A percentile compares a stretch with the other conserved stretches of the same genome.
Conservation (phyloP, 73 alveolate genomes). For the Paramecium sexaurelia region DNA sequence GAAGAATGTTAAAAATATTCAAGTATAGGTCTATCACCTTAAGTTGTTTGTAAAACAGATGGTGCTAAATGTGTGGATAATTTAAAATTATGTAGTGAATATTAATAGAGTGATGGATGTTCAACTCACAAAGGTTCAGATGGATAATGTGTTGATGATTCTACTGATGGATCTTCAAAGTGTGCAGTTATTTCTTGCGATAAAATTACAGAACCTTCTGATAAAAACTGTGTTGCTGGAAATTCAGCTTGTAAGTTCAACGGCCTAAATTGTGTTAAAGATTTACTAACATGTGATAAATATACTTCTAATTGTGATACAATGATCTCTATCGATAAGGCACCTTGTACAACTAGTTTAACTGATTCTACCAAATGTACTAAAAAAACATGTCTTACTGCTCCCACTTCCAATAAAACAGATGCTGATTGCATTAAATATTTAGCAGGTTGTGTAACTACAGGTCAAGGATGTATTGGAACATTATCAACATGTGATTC, state of each 20-base stretch:
- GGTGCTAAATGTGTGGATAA: neutral
- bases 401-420: neutral
- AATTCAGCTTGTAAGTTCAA: neutral
- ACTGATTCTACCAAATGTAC: neutral
- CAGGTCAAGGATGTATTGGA: constrained; percentile 22
- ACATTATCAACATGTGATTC: neutral
- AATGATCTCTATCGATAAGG: neutral
- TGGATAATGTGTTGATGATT: neutral
- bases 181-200: neutral
- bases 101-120: neutral
- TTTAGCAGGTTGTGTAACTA: neutral
- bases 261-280: neutral
- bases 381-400: neutral
- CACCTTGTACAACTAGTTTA: neutral
- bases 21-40: neutral
- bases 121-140: neutral
- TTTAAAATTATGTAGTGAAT: neutral
- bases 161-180: neutral
- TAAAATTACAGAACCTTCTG: neutral
- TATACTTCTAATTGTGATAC: neutral
- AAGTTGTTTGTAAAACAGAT: neutral
- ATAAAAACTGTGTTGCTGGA: neutral
- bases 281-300: neutral
- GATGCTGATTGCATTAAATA: neutral
- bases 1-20: neutral